Evolutionary conservation across 2,329 filamentous ascomycete species (phyloP), one percentile per base, ranked within the genome.

Genomic region (Acephala macrosclerotiorum): DNA sequence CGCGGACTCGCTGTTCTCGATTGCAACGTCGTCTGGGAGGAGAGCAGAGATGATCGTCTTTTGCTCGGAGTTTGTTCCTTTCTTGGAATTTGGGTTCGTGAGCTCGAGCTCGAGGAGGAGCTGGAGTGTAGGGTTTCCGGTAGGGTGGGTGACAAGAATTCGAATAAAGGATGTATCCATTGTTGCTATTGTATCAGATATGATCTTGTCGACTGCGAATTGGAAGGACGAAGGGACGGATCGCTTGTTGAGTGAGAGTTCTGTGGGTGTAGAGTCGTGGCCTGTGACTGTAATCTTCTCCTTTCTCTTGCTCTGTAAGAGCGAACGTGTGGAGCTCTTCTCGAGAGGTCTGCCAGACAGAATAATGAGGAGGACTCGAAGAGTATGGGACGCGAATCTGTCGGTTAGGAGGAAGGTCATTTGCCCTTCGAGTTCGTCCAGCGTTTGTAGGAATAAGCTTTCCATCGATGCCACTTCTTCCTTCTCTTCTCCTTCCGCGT

Each of bases 291-390:
- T 85, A 58, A 96, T 85, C 71, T 91, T 90, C 79, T 98, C 94
- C 79, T 98, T 98, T 80, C 90, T 94, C 79, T 93, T 94, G 83
- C 95, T 97, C 76, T 95, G 92, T 56, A 97, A 80, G n/a, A 97
- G 81, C 0, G 89, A 89, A 76, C 89, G 90, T 26, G 86, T 89
- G 0, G 89, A 85, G 0, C 85, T 80, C 64, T 91, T 87, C 65
- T 93, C 89, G 5, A 97, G 81, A 0, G 94, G 90, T 66, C 92
- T 86, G 7, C 96, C 96, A 0, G 95, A 92, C 5, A 99, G 83
- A 0, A 98, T 89, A 3, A 97, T 82, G 0, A 99, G 83, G 9
- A 99, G 84, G 0, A 97, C 92, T 57, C 96, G 89, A 51, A 99
- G 83, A 0, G 93, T 91, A 76, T 99, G 96, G 0, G 96, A 98